Evolutionary conservation across 768 basidiomycete genomes (phyloP), one percentile per base, ranked within the genome.

Genomic region (Amylocystis lapponica): DNA sequence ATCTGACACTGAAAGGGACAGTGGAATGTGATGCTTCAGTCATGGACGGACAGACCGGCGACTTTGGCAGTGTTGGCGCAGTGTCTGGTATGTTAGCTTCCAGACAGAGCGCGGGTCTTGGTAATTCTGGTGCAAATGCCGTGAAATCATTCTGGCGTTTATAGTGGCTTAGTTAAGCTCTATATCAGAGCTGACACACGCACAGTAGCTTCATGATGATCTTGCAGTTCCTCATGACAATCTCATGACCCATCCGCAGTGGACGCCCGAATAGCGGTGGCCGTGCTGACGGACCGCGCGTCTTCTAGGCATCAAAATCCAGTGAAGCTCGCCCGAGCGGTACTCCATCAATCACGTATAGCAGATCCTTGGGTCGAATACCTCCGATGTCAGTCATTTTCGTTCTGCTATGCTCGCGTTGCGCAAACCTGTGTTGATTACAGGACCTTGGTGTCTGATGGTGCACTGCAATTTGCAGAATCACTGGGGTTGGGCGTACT

Each of bases 21-120:
- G 86, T 89, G 14, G 88, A 91, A 63, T 90, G 88, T 52, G 88
- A 91, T 52, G 87, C 88, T 7, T 73, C 84, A 11, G 66, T 90
- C 43, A 86, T 87, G 79, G 64, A 67, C 17, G 74, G 75, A 19
- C 62, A 60, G 3, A 59, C 61, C 0, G 56, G 61, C 17, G 60
- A 64, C n/a, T 91, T 85, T 56, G 88, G 86, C 21, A 78, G 81
- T 50, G 74, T 82, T 14, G 89, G 84, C 33, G 88, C 87, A 3
- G 69, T 85, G 22, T 70, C 81, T 58, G 84, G 86, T 81, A 53
- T 17, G 45, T 43, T 33, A 41, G n/a, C n/a, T n/a, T n/a, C n/a
- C n/a, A n/a, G n/a, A n/a, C n/a, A n/a, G n/a, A n/a, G n/a, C n/a
- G n/a, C n/a, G n/a, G n/a, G n/a, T n/a, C n/a, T n/a, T n/a, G n/a